phyloP scores from a whole-genome alignment of 805 yeast genomes.

The Spathaspora hagerdaliae region DNA sequence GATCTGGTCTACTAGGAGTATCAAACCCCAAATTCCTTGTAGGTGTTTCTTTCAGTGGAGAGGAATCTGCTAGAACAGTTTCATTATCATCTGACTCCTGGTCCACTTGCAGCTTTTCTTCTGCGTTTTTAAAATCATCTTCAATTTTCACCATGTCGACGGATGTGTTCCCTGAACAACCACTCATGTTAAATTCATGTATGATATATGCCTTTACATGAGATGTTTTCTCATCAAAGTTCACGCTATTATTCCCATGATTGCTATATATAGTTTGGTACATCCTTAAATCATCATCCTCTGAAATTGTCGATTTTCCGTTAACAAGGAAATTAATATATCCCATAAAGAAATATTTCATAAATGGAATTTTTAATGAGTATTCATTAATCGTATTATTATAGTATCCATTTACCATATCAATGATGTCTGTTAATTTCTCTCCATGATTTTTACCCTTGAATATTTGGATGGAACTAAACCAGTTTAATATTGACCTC shows the following conservation, averaged over 20 bases:
- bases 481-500: conserved; percentile 22
- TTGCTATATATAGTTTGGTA: conserved; percentile 29
- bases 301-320: conserved; percentile 16
- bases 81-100: conserved; percentile 31
- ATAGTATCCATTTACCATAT: conserved; percentile 29
- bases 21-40: conserved; percentile 4
- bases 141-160: neutral
- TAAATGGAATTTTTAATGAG: conserved; percentile 32
- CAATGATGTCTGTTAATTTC: conserved; percentile 11
- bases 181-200: conserved; percentile 16
- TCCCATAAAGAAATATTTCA: conserved; percentile 37
- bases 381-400: conserved; percentile 11
- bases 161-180: conserved; percentile 2
- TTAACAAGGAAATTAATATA: conserved; percentile 30
- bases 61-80: conserved; percentile 38
- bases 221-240: conserved; percentile 7
- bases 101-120: neutral
- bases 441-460: conserved; percentile 2
- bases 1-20: conserved; percentile 9
- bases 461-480: conserved; percentile 16
- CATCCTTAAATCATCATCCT: conserved; percentile 19
- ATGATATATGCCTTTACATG: conserved; percentile 20
- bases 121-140: neutral
- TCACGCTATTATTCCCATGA: conserved; percentile 5
- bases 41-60: conserved; percentile 29